Evolutionary conservation across 345 rosid genomes (phyloP).

Genomic region (Rubroshorea leprosula): DNA sequence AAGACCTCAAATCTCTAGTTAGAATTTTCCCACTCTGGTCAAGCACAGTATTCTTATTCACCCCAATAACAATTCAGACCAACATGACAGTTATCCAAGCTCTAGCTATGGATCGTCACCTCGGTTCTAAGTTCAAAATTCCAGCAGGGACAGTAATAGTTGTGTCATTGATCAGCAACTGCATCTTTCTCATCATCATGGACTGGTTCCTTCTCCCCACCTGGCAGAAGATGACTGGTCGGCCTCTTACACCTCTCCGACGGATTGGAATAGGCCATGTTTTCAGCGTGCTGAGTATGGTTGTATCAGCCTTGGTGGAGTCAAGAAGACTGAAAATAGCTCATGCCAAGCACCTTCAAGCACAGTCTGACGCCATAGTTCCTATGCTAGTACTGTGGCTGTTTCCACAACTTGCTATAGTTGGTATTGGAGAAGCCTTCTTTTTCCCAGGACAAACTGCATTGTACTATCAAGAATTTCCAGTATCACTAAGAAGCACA

Average conservation of each 20-base stretch:
- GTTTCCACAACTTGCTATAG: conserved; percentile 32
- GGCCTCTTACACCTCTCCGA: conserved; percentile 21
- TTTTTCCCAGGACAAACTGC: conserved; percentile 33
- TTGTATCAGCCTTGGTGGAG: conserved; percentile 27
- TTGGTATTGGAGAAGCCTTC: conserved; percentile 36
- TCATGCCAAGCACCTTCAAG: conserved; percentile 3
- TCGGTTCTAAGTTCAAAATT: conserved; percentile 35
- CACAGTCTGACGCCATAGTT: not conserved
- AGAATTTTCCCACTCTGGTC: conserved; percentile 38
- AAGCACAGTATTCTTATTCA: conserved; percentile 20
- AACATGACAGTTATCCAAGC: conserved; percentile 38
- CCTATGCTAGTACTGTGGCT: conserved; percentile 35
- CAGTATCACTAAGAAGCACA: conserved; percentile 19
- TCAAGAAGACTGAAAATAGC: conserved; percentile 27
- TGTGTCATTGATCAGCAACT: conserved; percentile 9
- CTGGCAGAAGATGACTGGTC: conserved; percentile 21
- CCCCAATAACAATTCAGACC: conserved; percentile 24
- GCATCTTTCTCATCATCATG: conserved; percentile 17
- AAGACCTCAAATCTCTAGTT: conserved; percentile 37
- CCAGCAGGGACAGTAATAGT: conserved; percentile 33
- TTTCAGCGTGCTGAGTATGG: conserved; percentile 20
- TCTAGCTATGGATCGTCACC: conserved; percentile 36
- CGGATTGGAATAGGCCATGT: conserved; percentile 36
- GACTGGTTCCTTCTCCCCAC: conserved; percentile 21
- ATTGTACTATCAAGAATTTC: conserved; percentile 38